Evolutionary conservation across 1,139 yeast genomes (phyloP).

Genomic region (Geotrichum siamense): DNA sequence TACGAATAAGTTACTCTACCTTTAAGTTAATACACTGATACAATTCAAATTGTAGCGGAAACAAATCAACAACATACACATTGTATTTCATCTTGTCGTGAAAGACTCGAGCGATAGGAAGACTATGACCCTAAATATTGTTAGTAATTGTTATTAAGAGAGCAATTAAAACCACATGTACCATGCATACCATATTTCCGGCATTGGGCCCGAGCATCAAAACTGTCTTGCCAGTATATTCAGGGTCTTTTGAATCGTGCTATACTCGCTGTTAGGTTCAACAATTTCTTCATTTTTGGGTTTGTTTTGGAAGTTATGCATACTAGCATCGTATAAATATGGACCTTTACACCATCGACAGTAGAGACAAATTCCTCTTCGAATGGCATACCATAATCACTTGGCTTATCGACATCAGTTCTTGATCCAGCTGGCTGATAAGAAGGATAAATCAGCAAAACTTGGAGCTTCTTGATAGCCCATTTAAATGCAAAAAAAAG

Average conservation of each 20-base stretch:
- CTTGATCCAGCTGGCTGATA: constrained; percentile 67
- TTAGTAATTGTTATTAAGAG: background rate
- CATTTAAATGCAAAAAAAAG: constrained; percentile 36
- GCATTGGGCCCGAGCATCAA: constrained; percentile 87
- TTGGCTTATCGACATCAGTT: constrained; percentile 72
- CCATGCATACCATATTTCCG: constrained; percentile 55
- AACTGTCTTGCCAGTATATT: constrained; percentile 59
- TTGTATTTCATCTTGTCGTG: constrained; percentile 61
- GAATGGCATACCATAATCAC: constrained; percentile 59
- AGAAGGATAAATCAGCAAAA: constrained; percentile 71
- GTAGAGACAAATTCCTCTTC: constrained; percentile 58
- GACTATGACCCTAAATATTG: constrained; percentile 54
- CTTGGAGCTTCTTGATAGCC: constrained; percentile 63
- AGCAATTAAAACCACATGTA: background rate
- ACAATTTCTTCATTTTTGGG: constrained; percentile 4
- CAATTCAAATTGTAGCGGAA: background rate
- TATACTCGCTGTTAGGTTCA: constrained; percentile 13
- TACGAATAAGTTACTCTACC: constrained; percentile 65
- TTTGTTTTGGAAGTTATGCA: constrained; percentile 1
- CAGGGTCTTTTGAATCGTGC: constrained; percentile 41
- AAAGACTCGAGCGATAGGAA: constrained; percentile 73
- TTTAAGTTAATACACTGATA: too few species aligned
- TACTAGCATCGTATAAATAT: constrained; percentile 40
- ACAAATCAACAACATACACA: constrained; percentile 38
- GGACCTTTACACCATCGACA: constrained; percentile 53